Conservation (phyloP, 495 filamentous ascomycete genomes). For the Bombardia bombarda region DNA sequence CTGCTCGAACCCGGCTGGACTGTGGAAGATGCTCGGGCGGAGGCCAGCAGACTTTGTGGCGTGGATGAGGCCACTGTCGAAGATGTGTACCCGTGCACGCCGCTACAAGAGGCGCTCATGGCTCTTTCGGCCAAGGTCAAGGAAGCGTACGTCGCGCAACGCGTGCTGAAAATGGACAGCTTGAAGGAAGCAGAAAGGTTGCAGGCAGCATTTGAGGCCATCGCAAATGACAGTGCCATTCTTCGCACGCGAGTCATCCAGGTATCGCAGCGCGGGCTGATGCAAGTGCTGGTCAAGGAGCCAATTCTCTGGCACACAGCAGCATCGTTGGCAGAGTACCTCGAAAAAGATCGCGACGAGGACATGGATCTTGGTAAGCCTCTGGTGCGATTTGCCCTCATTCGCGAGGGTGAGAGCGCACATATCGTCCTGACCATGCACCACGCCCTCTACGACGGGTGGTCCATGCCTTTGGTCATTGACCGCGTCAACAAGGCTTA, state of each 20-base stretch:
- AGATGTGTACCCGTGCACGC: conserved; percentile 62
- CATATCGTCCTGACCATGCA: conserved; percentile 57
- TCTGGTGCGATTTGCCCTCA: conserved; percentile 47
- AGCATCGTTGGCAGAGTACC: conserved; percentile 36
- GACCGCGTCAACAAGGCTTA: conserved; percentile 42
- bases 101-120: conserved; percentile 63
- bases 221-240: conserved; percentile 40
- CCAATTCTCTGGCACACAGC: conserved; percentile 38
- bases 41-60: conserved; percentile 21
- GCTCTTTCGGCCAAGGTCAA: conserved; percentile 50
- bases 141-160: conserved; percentile 51
- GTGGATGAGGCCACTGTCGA: conserved; percentile 31
- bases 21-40: conserved; percentile 13
- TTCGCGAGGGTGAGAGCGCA: conserved; percentile 32
- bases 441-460: conserved; percentile 63
- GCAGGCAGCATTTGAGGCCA: conserved; percentile 43
- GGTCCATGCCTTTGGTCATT: conserved; percentile 51
- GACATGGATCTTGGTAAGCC: conserved; percentile 46
- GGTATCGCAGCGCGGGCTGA: conserved; percentile 40
- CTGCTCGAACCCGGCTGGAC: conserved; percentile 20
- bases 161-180: conserved; percentile 26
- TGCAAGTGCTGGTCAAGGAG: conserved; percentile 51
- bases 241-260: conserved; percentile 55
- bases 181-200: conserved; percentile 28
- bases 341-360: conserved; percentile 33